A percentile compares a stretch with the other conserved stretches of the same genome.
These are phyloP conservation scores for Casuarina glauca DNA, from an alignment of 306 rosid species.

Conservation along the genomic window DNA sequence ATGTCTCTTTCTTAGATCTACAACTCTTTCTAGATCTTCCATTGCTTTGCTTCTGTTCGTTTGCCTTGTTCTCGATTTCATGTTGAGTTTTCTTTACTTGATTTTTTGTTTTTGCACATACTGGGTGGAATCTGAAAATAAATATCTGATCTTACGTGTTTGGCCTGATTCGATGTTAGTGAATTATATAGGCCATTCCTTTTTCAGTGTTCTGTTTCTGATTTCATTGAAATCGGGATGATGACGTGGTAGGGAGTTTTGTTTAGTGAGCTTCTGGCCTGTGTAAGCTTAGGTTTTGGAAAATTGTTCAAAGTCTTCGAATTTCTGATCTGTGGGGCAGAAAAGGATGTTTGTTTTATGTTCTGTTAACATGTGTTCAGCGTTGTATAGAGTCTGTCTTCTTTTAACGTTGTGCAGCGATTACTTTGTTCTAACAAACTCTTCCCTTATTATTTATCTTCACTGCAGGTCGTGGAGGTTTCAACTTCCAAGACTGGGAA, in stretches of 20 bases:
- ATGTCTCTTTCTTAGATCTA: not conserved
- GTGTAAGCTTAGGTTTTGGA: not conserved
- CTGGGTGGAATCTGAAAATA: not conserved
- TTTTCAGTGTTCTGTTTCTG: not conserved
- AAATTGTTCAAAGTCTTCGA: not conserved
- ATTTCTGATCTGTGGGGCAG: not conserved
- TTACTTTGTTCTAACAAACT: not conserved
- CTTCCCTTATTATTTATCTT: not conserved
- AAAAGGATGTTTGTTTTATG: not conserved
- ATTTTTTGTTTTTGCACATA: not conserved
- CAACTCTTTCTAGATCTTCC: not conserved
- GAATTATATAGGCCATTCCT: not conserved
- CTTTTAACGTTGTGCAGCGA: no score
- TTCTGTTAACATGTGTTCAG: not conserved
- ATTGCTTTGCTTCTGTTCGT: not conserved
- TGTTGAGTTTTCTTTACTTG: not conserved
- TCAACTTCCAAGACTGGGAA: constrained; percentile 96
- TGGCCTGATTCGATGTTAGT: not conserved
- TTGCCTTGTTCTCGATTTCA: not conserved
- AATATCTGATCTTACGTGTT: not conserved
- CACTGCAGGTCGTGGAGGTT: constrained; percentile 86
- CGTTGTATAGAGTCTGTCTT: not conserved
- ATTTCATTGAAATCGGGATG: not conserved
- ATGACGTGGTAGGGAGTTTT: not conserved
- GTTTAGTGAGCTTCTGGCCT: not conserved